Evolutionary conservation across 2,329 filamentous ascomycete species (phyloP).

Genomic region (Sphaerostilbella broomeana): DNA sequence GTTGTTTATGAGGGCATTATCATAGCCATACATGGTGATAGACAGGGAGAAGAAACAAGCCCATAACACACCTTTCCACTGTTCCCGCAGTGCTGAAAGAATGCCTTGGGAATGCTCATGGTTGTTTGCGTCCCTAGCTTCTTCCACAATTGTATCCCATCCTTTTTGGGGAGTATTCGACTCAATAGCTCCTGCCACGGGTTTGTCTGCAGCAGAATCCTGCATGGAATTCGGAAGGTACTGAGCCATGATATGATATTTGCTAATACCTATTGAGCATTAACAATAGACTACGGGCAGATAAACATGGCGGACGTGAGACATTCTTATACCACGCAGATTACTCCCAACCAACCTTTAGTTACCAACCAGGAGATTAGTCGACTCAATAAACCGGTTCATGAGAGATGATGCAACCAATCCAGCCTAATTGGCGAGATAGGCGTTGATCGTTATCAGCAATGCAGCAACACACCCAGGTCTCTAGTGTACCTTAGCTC

Average conservation of each 20-base stretch:
- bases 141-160: conserved; percentile 3
- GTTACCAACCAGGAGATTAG: no score
- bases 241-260: conserved; percentile 2
- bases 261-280: no score
- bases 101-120: conserved; percentile 8
- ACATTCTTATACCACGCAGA: no score
- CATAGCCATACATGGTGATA: conserved; percentile 38
- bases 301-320: no score
- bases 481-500: no score
- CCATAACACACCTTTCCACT: conserved; percentile 8
- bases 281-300: no score
- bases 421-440: no score
- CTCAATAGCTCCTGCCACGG: neutral
- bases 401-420: no score
- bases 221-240: neutral
- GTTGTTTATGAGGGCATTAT: conserved; percentile 31
- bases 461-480: no score
- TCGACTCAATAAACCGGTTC: no score
- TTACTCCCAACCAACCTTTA: no score
- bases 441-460: no score
- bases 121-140: conserved; percentile 3
- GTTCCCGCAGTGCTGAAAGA: conserved; percentile 3
- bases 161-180: conserved; percentile 1
- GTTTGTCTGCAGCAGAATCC: neutral
- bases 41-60: conserved; percentile 2